Base-by-base conservation (phyloP, 306 rosid species). In the Myrica gale region DNA sequence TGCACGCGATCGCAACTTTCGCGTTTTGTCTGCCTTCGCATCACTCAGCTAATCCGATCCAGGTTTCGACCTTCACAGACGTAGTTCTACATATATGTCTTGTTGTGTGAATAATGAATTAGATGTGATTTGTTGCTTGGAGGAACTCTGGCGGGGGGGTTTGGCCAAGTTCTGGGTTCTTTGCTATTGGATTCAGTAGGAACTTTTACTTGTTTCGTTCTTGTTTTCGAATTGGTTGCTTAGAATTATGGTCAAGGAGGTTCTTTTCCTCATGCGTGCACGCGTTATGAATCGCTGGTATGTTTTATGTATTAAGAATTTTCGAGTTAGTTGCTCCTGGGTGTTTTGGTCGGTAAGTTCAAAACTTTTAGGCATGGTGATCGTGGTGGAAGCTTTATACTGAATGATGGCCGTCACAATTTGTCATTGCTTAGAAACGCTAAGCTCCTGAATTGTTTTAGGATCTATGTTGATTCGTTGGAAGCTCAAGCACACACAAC, bases 1-100 rank as follows among this genome's bases (percentile, higher is more conserved):
- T 53, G 53, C 45, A 19, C 68, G 73, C 73, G 66, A 76, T 76
- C 79, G 13, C 39, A 1, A 5, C 58, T 70, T 42, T 75, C 52
- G 23, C 16, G 37, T 4, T 7, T 11, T n/a, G 15, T 65, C 13
- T 51, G 32, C 32, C 53, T 39, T 9, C 17, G 21, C 32, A 2
- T 70, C 75, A 7, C 56, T 56, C 60, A 9, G 21, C 39, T 11
- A 17, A 5, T 48, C 78, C 19, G 80, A 68, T 66, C 68, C 80
- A 76, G 55, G 48, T 55, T 56, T 53, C 16, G 4, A 54, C 68
- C 68, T 66, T 66, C 19, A 67, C 37, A 10, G 20, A 68, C 23
- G 19, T 46, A 21, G 4, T 5, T 17, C 1, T 21, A 51, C 41
- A 4, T 37, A 16, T 48, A 39, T 47, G 50, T 39, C 8, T 20